phyloP scores from a whole-genome alignment of 305 asterid species.

The Fraxinus platypoda region DNA sequence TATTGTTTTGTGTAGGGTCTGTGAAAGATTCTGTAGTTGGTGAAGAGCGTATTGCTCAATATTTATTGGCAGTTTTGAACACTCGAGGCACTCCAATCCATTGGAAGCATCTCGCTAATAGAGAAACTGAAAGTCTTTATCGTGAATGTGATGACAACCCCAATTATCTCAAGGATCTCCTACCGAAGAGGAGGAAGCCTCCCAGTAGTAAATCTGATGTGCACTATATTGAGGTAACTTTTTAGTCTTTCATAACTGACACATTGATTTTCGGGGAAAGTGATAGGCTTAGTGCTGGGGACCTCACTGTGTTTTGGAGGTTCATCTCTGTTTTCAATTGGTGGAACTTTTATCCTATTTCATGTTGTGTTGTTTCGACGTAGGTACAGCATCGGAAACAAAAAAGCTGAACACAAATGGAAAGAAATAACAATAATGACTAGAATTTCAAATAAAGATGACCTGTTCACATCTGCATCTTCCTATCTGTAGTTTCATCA shows the following conservation, averaged over 20 bases:
- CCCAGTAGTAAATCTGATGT: constrained; percentile 43
- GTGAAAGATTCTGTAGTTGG: constrained; percentile 96
- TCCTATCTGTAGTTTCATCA: neutral
- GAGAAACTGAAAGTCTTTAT: constrained; percentile 33
- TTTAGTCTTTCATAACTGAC: neutral
- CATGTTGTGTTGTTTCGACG: neutral
- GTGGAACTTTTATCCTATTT: neutral
- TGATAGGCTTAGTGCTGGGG: neutral
- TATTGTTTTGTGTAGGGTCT: constrained; percentile 55
- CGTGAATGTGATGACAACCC: constrained; percentile 43
- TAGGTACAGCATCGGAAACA: neutral
- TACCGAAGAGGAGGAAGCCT: constrained; percentile 44
- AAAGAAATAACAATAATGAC: neutral
- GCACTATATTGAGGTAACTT: constrained; percentile 66
- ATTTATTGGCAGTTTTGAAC: constrained; percentile 81
- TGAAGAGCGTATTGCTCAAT: constrained; percentile 89
- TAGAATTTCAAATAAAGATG: neutral
- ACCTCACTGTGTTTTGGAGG: neutral
- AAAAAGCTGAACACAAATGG: neutral
- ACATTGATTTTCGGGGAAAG: neutral
- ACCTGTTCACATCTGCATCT: neutral
- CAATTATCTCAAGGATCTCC: constrained; percentile 51
- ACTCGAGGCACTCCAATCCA: constrained; percentile 89
- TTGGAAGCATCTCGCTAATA: constrained; percentile 57
- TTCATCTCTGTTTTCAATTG: neutral